Evolutionary conservation across 129 eudicot species (phyloP).

Genomic region (Chrysanthemum seticuspe): DNA sequence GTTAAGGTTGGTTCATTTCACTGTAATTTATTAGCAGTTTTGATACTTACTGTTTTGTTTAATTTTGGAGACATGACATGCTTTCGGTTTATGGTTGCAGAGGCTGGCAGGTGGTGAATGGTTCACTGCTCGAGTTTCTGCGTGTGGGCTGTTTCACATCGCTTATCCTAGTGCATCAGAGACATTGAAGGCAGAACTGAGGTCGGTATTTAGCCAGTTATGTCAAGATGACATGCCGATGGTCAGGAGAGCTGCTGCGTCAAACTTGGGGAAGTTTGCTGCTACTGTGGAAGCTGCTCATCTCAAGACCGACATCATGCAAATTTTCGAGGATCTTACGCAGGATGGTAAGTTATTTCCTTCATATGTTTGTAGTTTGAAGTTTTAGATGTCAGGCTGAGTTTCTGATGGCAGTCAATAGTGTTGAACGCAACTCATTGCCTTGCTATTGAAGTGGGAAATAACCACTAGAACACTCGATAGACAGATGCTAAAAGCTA

Average conservation of each 20-base stretch:
- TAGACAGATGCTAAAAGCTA: slow-evolving; percentile 1
- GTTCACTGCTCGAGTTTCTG: slow-evolving; percentile 98
- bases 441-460: slow-evolving; percentile 14
- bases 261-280: slow-evolving; percentile 94
- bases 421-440: slow-evolving; percentile 1
- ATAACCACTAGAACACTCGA: slow-evolving; percentile 1
- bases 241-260: slow-evolving; percentile 98
- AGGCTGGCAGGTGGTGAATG: slow-evolving; percentile 99
- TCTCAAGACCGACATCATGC: slow-evolving; percentile 86
- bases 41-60: neutral
- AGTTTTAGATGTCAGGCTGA: slow-evolving; percentile 14
- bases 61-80: slow-evolving; percentile 11
- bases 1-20: slow-evolving; percentile 67
- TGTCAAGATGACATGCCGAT: slow-evolving; percentile 99
- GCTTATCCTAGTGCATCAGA: slow-evolving; percentile 97
- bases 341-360: slow-evolving; percentile 66
- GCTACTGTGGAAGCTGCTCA: slow-evolving; percentile 88
- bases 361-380: neutral
- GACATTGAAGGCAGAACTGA: slow-evolving; percentile 69
- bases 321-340: slow-evolving; percentile 85
- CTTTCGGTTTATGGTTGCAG: slow-evolving; percentile 32
- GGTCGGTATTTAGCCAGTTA: slow-evolving; percentile 80
- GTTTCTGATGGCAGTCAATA: slow-evolving; percentile 12
- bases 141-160: slow-evolving; percentile 94
- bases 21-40: neutral